Evolutionary conservation across 1,284 basidiomycete species (phyloP), one percentile per base, ranked within the genome.

Genomic region (Hymenochaete sp.): DNA sequence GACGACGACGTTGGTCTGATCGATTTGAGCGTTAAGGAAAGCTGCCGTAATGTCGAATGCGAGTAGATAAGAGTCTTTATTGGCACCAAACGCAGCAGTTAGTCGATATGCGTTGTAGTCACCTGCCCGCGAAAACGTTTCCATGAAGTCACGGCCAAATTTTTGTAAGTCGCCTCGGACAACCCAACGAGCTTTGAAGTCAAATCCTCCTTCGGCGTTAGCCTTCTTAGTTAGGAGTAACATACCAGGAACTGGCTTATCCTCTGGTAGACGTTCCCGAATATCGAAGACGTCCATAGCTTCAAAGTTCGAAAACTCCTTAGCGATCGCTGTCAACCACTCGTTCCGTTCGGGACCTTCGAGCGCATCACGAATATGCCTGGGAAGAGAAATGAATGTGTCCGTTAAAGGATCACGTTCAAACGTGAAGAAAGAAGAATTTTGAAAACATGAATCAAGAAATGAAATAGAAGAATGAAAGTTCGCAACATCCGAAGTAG

Each of bases 191-290:
- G 42, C 42, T 2, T 24, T 13, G n/a, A 25, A 36, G 7, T 44
- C 42, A 2, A 37, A 5, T 16, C 8, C 3, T 2, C 32, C 42
- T 8, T 24, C 11, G 2, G 42, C 32, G 8, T 44, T 16, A 2
- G 7, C 3, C 16, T 44, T 44, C 3, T 39, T 38, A 19, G 45
- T 47, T 37, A 53, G 55, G 2, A 59, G 56, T 55, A 53, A 59
- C 29, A 51, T 48, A 2, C 44, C 44, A 7, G 38, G 19, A 3
- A 45, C 39, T 24, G 39, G n/a, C 16, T 45, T 24, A 5, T 8
- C 28, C 3, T 38, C 13, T 1, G 3, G 2, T 25, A 27, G 35
- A 21, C 44, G 16, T 4, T 38, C 36, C 4, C 38, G 13, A 3
- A 38, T 21, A 2, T 25, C 26, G 36, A 35, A 45, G 10, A 37